Percentiles rank a stretch among this genome's conserved stretches.
phyloP scores from a whole-genome alignment of 2,329 filamentous ascomycete genomes.

The Fusarium redolens region DNA sequence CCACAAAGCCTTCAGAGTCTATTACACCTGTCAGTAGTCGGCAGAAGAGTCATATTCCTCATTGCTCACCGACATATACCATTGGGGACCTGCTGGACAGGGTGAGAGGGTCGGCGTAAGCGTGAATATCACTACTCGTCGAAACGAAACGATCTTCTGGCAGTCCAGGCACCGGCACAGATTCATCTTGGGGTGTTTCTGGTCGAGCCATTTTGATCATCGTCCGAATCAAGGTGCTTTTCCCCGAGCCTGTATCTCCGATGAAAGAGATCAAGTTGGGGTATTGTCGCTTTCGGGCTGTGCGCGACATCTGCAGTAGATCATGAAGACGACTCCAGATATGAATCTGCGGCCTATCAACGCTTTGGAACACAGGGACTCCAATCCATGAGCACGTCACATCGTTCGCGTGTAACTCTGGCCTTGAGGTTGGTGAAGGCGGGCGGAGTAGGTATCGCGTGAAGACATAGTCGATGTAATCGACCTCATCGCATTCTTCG shows the following conservation, averaged over 20 bases:
- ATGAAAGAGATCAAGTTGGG: constrained; percentile 29
- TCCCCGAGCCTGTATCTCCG: constrained; percentile 24
- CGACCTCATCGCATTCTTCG: not conserved
- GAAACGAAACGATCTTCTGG: not conserved
- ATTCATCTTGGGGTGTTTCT: not conserved
- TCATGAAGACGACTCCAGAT: constrained; percentile 8
- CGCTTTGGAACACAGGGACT: not conserved
- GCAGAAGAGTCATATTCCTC: too few species aligned
- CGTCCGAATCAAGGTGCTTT: constrained; percentile 23
- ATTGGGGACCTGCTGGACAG: not conserved
- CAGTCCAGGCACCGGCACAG: constrained; percentile 12
- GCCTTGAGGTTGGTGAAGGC: not conserved
- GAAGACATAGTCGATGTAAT: constrained; percentile 1
- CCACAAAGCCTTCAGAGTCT: constrained; percentile 26
- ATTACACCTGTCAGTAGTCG: not conserved
- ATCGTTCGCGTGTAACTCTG: not conserved
- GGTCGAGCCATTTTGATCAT: constrained; percentile 17
- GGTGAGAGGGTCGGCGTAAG: constrained; percentile 19
- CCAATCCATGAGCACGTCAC: constrained; percentile 1
- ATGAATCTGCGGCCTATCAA: not conserved
- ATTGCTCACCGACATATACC: constrained; percentile 15
- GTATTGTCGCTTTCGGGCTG: not conserved
- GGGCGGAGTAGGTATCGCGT: not conserved
- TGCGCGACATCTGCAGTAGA: not conserved
- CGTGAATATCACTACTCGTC: constrained; percentile 27